Conservation (phyloP, 352 stramenopile species). For the Phytophthora fragariae region DNA sequence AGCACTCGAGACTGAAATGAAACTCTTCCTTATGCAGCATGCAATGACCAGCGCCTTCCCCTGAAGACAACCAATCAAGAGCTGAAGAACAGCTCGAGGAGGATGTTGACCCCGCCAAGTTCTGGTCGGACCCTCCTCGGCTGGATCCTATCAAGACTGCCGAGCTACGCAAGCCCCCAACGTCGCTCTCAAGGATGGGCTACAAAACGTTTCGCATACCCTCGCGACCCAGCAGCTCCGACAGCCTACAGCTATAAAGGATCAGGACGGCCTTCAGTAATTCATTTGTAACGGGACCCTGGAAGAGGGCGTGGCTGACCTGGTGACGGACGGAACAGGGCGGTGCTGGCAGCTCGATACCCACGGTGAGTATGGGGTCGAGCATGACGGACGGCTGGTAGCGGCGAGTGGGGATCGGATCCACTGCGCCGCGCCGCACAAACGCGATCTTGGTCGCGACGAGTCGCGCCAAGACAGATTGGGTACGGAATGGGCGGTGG, state of each 20-base stretch:
- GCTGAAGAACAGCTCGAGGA: slow-evolving; percentile 34
- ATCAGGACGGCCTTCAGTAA: neutral
- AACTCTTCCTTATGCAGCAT: slow-evolving; percentile 53
- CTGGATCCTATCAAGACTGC: slow-evolving; percentile 55
- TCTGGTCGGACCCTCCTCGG: slow-evolving; percentile 52
- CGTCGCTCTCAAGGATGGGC: slow-evolving; percentile 48
- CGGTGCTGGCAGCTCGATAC: too few species aligned
- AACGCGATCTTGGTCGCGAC: too few species aligned
- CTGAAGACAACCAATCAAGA: slow-evolving; percentile 17
- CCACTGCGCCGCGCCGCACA: too few species aligned
- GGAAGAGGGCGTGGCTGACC: too few species aligned
- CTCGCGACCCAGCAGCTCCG: slow-evolving; percentile 29
- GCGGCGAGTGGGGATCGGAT: too few species aligned
- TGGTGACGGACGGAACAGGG: too few species aligned
- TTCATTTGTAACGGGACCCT: too few species aligned
- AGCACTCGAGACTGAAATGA: slow-evolving; percentile 72
- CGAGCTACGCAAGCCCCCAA: slow-evolving; percentile 60
- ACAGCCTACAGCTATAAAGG: slow-evolving; percentile 12
- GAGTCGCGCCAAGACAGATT: too few species aligned
- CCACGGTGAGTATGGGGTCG: too few species aligned
- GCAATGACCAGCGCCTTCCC: slow-evolving; percentile 8
- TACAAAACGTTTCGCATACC: slow-evolving; percentile 66
- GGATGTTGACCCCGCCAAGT: slow-evolving; percentile 19
- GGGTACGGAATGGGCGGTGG: too few species aligned
- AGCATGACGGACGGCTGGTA: too few species aligned